These are phyloP conservation scores for Malus hybrid DNA, from an alignment of 331 rosid genomes.

Conservation along the genomic window DNA sequence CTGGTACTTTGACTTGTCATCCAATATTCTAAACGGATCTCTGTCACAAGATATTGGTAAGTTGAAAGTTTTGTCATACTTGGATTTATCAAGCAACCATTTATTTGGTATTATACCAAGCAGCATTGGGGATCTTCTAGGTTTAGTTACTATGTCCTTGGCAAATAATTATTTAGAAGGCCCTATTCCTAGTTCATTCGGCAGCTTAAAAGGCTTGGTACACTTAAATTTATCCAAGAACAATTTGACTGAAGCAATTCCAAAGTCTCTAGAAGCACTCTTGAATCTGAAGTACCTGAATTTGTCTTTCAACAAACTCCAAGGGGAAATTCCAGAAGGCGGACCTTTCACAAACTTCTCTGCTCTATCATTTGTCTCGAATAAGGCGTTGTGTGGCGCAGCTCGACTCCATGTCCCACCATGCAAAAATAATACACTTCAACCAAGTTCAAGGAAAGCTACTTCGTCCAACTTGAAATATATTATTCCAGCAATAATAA, in stretches of 20 bases:
- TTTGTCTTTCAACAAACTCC: not conserved
- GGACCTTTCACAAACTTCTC: not conserved
- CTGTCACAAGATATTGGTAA: not conserved
- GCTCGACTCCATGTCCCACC: not conserved
- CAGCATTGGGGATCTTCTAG: not conserved
- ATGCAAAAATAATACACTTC: not conserved
- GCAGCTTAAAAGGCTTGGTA: not conserved
- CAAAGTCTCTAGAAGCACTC: not conserved
- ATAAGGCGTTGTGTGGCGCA: not conserved
- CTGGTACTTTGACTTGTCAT: not conserved
- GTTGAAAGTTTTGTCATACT: not conserved
- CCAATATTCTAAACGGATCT: not conserved
- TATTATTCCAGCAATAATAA: not conserved
- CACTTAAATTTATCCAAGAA: not conserved
- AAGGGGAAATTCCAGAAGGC: not conserved
- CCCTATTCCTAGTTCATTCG: not conserved
- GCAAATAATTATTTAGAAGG: not conserved
- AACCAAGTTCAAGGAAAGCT: not conserved
- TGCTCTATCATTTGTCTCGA: not conserved
- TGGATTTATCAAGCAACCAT: not conserved
- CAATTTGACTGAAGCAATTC: not conserved
- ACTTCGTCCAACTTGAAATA: not conserved
- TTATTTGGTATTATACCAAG: not conserved
- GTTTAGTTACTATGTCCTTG: not conserved
- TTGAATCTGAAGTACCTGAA: not conserved